Conservation (phyloP, 106 monocot genomes). For the Dendrobium nobile region DNA sequence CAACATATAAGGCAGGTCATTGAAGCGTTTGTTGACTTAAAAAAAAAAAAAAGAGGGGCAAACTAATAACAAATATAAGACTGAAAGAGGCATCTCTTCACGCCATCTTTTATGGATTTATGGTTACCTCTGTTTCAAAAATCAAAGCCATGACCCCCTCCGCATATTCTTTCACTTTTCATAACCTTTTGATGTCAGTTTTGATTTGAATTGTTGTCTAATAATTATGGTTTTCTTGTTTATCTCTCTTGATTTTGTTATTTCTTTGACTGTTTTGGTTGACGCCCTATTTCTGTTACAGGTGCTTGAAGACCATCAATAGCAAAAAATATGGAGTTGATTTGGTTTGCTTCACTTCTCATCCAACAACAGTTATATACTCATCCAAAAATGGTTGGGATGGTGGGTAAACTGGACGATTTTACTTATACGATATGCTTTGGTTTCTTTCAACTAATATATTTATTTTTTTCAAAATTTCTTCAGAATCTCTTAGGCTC, state of each 20-base stretch:
- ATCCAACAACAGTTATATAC: slow-evolving; percentile 90
- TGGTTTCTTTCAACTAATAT: slow-evolving; percentile 12
- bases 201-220: background rate
- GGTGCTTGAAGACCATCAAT: slow-evolving; percentile 98
- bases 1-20: no score
- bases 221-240: background rate
- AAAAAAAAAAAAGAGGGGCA: no score
- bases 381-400: slow-evolving; percentile 99
- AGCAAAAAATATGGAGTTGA: slow-evolving; percentile 99
- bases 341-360: slow-evolving; percentile 85
- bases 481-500: slow-evolving; percentile 86
- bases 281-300: slow-evolving; percentile 16
- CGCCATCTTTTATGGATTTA: background rate
- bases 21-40: no score
- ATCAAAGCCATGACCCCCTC: background rate
- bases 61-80: no score
- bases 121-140: background rate
- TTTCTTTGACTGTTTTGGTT: background rate
- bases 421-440: background rate
- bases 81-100: no score
- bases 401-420: slow-evolving; percentile 42
- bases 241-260: background rate
- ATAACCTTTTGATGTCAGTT: background rate
- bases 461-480: background rate
- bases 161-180: background rate